A percentile compares a stretch with the other conserved stretches of the same genome.
phyloP scores from a whole-genome alignment of 495 filamentous ascomycete species.

The Penicillium parvum region DNA sequence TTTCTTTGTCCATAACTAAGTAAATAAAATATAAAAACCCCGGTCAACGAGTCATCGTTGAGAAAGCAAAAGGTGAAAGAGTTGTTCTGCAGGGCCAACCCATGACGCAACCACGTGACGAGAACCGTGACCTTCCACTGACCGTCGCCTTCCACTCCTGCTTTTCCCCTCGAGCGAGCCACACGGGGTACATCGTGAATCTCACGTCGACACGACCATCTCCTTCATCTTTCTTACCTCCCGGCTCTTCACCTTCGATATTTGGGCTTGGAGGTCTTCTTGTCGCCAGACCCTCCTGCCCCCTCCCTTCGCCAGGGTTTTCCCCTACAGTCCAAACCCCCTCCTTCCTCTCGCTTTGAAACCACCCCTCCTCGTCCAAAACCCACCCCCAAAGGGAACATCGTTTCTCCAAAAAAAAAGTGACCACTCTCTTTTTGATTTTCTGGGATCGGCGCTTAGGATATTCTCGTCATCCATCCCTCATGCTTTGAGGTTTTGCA shows the following conservation, averaged over 20 bases:
- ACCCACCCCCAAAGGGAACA: conserved; percentile 12
- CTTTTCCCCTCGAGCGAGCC: conserved; percentile 27
- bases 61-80: conserved; percentile 5
- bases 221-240: conserved; percentile 7
- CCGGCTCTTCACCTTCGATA: conserved; percentile 4
- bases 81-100: conserved; percentile 25
- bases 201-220: conserved; percentile 17
- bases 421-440: conserved; percentile 16
- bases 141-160: conserved; percentile 25
- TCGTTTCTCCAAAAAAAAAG: conserved; percentile 20
- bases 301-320: conserved; percentile 23
- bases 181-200: conserved; percentile 20
- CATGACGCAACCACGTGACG: conserved; percentile 47
- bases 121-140: conserved; percentile 21
- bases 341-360: conserved; percentile 28
- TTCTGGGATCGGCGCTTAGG: conserved; percentile 25
- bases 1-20: no score
- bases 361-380: conserved; percentile 24
- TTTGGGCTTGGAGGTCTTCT: conserved; percentile 2
- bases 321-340: conserved; percentile 20
- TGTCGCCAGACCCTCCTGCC: conserved; percentile 3
- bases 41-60: not conserved
- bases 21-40: not conserved
- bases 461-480: conserved; percentile 22
- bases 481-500: conserved; percentile 41